Percentiles rank a stretch among this genome's conserved stretches.
phyloP scores from a whole-genome alignment of 2,329 filamentous ascomycete species.

The Colletotrichum salicis region DNA sequence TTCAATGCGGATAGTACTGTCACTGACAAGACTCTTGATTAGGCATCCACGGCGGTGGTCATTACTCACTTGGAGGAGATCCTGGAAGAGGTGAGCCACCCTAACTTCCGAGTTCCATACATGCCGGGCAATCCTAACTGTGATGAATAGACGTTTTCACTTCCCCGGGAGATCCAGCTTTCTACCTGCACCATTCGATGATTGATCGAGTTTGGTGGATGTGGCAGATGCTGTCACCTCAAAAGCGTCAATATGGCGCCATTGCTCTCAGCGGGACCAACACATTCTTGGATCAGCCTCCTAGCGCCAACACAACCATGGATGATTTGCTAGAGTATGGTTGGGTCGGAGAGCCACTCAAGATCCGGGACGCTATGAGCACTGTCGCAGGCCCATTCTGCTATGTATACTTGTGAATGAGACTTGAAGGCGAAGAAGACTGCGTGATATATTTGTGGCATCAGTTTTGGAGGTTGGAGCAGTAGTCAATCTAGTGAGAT shows the following conservation, averaged over 20 bases:
- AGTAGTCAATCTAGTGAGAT: background rate
- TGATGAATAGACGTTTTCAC: conserved; percentile 48
- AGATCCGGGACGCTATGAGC: conserved; percentile 42
- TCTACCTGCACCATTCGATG: conserved; percentile 48
- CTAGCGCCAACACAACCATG: conserved; percentile 27
- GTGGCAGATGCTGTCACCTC: conserved; percentile 38
- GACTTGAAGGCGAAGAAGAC: too few relatives aligned
- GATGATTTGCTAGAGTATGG: conserved; percentile 35
- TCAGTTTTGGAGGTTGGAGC: background rate
- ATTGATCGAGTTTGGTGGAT: conserved; percentile 40
- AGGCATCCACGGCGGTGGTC: conserved; percentile 39
- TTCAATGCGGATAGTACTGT: too few relatives aligned
- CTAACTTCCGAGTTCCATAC: too few relatives aligned
- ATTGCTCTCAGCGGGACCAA: conserved; percentile 38
- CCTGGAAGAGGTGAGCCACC: conserved; percentile 39
- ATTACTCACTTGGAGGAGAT: conserved; percentile 45
- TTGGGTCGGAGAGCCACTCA: conserved; percentile 33
- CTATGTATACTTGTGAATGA: conserved; percentile 39
- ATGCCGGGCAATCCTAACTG: background rate
- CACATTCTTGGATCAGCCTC: conserved; percentile 20
- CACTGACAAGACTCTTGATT: conserved; percentile 2
- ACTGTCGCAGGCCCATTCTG: conserved; percentile 43
- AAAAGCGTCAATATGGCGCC: conserved; percentile 38
- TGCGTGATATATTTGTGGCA: too few relatives aligned
- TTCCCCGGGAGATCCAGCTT: conserved; percentile 50